Evolutionary conservation across 352 stramenopile genomes (phyloP), one percentile per base, ranked within the genome.

Genomic region (Pythium brachiatum): DNA sequence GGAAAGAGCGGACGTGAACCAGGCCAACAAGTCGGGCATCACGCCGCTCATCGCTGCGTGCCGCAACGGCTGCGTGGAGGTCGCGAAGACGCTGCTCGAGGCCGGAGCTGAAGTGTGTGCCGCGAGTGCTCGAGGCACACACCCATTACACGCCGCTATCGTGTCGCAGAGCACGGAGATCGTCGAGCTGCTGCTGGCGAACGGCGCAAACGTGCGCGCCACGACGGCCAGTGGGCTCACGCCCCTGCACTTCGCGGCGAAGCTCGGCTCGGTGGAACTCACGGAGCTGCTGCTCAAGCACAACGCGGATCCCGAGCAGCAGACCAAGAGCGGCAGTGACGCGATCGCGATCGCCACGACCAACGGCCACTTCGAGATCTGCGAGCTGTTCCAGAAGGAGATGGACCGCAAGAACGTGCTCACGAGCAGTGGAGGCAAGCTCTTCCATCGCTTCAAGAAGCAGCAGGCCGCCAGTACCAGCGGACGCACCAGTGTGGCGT

Each of bases 251-350:
- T 91, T 91, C 47, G 82, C 81, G 1, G 84, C 80, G 61, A 88
- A 89, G 44, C 63, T 90, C 38, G 82, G 81, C 2, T 81, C 73
- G 6, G 31, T 88, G 12, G 76, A 73, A 41, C 80, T 90, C 29
- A 80, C 77, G 7, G 74, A 89, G 66, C 81, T 84, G 31, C 54
- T 93, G 51, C 53, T 93, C 41, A 72, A 77, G n/a, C 75, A 89
- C 63, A 56, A 86, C 48, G 83, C 81, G 1, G 78, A 91, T 62
- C 78, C 75, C 0, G 69, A 82, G 60, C 84, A 86, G 55, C 77
- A 78, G 61, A 90, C 83, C 60, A 88, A 85, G 65, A 88, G 86
- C 65, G 79, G 87, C 64, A 92, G 81, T 62, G 80, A 92, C 47
- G 81, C 79, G 2, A 72, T 90, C 53, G 83, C 85, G 81, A 90